Evolutionary conservation across 83 land plant genomes (phyloP), one percentile per base, ranked within the genome.

Genomic region (Picea mariana): DNA sequence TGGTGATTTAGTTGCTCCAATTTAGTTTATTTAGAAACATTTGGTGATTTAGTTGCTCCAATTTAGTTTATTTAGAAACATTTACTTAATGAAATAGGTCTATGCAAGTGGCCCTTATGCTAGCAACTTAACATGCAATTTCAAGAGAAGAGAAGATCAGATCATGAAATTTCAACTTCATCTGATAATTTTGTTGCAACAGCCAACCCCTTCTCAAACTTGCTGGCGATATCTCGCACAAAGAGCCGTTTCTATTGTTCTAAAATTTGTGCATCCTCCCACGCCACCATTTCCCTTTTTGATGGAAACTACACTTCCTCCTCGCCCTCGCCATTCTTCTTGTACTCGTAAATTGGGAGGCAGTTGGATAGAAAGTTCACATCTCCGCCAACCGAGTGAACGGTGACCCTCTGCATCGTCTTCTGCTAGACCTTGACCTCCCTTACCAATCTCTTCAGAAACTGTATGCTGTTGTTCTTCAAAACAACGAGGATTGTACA

Each of bases 131-230:
- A 23, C 31, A 11, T 66, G 34, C 26, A 26, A 65, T 9, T n/a
- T 20, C 21, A 24, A 65, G 3, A 21, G 9, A 65, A 18, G 3
- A n/a, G 4, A n/a, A 24, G 68, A 62, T 17, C 16, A 62, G 65
- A 38, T 20, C 20, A 40, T 7, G 62, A 4, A 21, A 47, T 77
- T 42, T 15, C 49, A 63, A 97, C 99, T 89, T 95, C 95, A 38
- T 88, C 90, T 24, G 98, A 94, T 31, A 95, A 82, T 85, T 95
- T 92, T 44, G 93, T 89, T 69, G 97, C 98, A 64, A 90, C 91
- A 73, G 96, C 94, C 82, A 92, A 82, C 2, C 99, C 99, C 42
- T 87, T 89, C 85, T 97, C 99, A 78, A 95, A 97, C 80, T 90
- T 94, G 81, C 88, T 89, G 34, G 97, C 92, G 44, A 97, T 90